Evolutionary conservation across 371 early-diverging fungal species (phyloP), one percentile per base, ranked within the genome.

Genomic region (Apophysomyces variabilis): DNA sequence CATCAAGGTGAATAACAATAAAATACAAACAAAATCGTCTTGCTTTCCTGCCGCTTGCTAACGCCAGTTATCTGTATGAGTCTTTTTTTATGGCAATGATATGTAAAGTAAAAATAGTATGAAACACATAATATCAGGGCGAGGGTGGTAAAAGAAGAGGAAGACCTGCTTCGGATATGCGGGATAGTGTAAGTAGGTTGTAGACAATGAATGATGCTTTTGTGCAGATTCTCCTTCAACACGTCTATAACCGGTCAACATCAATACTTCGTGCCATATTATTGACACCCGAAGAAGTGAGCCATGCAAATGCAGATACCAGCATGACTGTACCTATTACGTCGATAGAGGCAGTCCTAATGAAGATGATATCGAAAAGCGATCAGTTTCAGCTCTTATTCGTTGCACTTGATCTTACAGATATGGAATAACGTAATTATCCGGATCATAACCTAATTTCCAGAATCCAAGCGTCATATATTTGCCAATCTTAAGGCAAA

Each of bases 391-490:
- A 71, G 11, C 72, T 65, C 3, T 76, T 71, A 0, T 76, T 76
- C n/a, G 32, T 35, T 26, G 54, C n/a, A 57, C 9, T 7, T 9
- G 35, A 14, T 76, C 81, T 82, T 83, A 85, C 84, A 95, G 68
- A 38, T 90, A 86, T 18, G 95, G 93, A 65, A 93, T 76, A 14
- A 90, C 90, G 69, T 91, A 93, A 71, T 93, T 91, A 61, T 95
- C 93, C 7, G 94, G 94, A 65, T 95, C 93, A 60, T 91, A 89
- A 32, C 87, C 86, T 39, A 80, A 76, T 38, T 78, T 69, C 95
- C 95, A 95, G 44, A 90, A 82, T 12, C 68, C 46, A 5, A 74
- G 54, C 3, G 89, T 85, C 76, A 87, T 85, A 57, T 68, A 78
- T 68, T 84, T 84, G 12, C 87, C 89, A 70, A 92, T 75, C 56